Conservation (phyloP, 768 basidiomycete genomes). For the Suillus variegatus region DNA sequence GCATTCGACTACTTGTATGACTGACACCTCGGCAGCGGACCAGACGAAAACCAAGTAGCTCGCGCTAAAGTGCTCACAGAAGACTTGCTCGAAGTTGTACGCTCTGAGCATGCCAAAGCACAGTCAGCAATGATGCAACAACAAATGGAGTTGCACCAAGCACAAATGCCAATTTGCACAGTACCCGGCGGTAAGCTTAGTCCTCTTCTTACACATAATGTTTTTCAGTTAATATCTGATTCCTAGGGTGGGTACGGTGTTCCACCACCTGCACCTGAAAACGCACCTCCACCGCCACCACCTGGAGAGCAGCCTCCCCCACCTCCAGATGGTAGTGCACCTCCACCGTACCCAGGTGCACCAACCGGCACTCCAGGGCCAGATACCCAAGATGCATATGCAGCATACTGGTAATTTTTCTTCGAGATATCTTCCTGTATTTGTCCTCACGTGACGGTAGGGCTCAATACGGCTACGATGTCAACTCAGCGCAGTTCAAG, state of each 20-base stretch:
- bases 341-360: slow-evolving; percentile 48
- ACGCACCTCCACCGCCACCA: slow-evolving; percentile 47
- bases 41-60: slow-evolving; percentile 84
- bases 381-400: slow-evolving; percentile 46
- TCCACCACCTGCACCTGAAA: slow-evolving; percentile 39
- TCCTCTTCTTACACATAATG: background rate
- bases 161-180: slow-evolving; percentile 81
- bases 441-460: slow-evolving; percentile 34
- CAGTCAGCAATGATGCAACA: slow-evolving; percentile 63
- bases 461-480: slow-evolving; percentile 86
- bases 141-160: slow-evolving; percentile 86
- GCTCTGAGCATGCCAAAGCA: slow-evolving; percentile 85
- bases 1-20: slow-evolving; percentile 20
- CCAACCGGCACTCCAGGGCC: slow-evolving; percentile 28
- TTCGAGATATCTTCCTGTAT: background rate
- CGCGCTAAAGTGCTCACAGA: slow-evolving; percentile 87
- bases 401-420: slow-evolving; percentile 57
- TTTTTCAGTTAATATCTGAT: background rate
- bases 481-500: slow-evolving; percentile 80
- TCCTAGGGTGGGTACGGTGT: slow-evolving; percentile 35
- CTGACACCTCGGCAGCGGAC: slow-evolving; percentile 46
- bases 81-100: slow-evolving; percentile 88
- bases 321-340: slow-evolving; percentile 44
- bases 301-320: slow-evolving; percentile 56
- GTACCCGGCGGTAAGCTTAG: slow-evolving; percentile 53